These are phyloP conservation scores for Penicillium chermesinum DNA, from an alignment of 495 filamentous ascomycete species.

Conservation along the genomic window DNA sequence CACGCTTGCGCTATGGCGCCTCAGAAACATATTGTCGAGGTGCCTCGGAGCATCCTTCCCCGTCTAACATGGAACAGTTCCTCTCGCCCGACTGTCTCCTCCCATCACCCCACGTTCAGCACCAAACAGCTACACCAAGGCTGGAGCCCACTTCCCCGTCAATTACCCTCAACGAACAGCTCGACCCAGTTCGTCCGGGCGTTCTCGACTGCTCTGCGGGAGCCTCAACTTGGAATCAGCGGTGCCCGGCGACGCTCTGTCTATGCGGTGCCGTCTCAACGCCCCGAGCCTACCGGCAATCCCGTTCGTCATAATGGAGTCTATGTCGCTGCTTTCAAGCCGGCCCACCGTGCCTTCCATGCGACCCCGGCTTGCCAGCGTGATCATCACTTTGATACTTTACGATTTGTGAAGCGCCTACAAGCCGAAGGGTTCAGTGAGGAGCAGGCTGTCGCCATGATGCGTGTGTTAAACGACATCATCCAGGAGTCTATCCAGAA, in stretches of 20 bases:
- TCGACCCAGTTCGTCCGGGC: constrained; percentile 16
- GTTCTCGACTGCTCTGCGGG: constrained; percentile 20
- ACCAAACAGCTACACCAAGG: constrained; percentile 21
- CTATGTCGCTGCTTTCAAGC: constrained; percentile 39
- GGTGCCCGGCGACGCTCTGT: constrained; percentile 20
- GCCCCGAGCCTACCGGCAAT: constrained; percentile 17
- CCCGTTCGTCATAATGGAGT: constrained; percentile 46
- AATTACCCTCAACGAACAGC: constrained; percentile 14
- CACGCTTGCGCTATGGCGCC: constrained; percentile 26
- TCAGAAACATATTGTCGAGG: constrained; percentile 35
- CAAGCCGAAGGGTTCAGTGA: constrained; percentile 92
- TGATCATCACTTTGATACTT: constrained; percentile 97
- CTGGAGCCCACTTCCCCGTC: constrained; percentile 22
- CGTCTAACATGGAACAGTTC: constrained; percentile 43
- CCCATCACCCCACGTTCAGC: constrained; percentile 27
- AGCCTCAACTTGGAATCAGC: constrained; percentile 11
- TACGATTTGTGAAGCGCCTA: constrained; percentile 92
- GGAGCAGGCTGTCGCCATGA: constrained; percentile 91
- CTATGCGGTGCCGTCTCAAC: constrained; percentile 7
- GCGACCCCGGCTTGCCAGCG: constrained; percentile 53
- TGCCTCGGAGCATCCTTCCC: constrained; percentile 39
- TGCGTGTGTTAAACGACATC: constrained; percentile 94
- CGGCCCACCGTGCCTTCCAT: constrained; percentile 59
- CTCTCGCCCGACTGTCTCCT: constrained; percentile 30
- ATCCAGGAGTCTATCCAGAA: constrained; percentile 99